Conservation (phyloP, 1,284 basidiomycete species). For the Apiotrichum montevideense region DNA sequence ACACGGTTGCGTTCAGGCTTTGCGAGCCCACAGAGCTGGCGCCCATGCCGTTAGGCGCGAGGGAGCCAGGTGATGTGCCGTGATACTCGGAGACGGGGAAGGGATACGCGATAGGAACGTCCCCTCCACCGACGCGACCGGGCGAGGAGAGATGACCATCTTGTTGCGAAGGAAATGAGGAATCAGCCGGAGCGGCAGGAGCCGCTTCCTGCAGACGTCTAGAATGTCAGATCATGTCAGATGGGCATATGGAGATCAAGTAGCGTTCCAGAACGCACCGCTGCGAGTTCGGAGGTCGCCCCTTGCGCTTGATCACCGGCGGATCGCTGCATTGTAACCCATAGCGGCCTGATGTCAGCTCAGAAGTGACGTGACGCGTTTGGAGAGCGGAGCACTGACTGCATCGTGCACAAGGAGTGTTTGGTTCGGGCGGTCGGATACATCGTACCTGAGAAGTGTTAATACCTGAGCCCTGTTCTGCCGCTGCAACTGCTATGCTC, state of each 20-base stretch:
- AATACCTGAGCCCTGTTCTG: too few species aligned
- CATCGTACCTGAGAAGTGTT: slow-evolving; percentile 20
- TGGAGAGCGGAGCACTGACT: slow-evolving; percentile 10
- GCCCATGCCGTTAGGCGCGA: neutral
- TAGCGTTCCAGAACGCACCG: neutral
- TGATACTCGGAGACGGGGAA: neutral
- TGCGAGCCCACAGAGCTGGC: neutral
- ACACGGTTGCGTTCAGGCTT: slow-evolving; percentile 8
- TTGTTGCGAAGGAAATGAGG: neutral
- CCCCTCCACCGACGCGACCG: neutral
- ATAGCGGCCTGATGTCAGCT: slow-evolving; percentile 14
- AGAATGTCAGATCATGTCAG: neutral
- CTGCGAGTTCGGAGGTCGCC: slow-evolving; percentile 18
- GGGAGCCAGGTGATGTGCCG: neutral
- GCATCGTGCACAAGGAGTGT: slow-evolving; percentile 21
- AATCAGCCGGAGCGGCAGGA: neutral
- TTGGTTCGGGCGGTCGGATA: slow-evolving; percentile 16
- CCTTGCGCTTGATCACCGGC: slow-evolving; percentile 22
- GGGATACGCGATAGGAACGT: neutral
- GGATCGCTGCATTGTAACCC: slow-evolving; percentile 22
- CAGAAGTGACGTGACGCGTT: too few species aligned
- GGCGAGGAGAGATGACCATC: neutral
- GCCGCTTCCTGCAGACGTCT: neutral
- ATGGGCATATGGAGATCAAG: neutral
- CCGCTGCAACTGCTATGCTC: neutral